phyloP scores from a whole-genome alignment of 306 rosid species.

The Cicer judaicum region DNA sequence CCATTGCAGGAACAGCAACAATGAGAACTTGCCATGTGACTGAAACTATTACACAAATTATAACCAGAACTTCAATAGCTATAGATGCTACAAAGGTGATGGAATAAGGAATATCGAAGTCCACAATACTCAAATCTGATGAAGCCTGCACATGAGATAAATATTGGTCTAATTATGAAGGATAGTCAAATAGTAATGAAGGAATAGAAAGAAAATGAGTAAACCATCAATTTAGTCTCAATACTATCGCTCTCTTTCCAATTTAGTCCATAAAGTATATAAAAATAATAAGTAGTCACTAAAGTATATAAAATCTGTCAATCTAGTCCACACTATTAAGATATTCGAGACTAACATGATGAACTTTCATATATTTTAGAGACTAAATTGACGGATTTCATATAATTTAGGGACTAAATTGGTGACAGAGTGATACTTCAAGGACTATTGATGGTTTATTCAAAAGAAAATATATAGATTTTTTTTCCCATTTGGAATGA shows the following conservation, averaged over 20 bases:
- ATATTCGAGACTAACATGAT: too few relatives aligned
- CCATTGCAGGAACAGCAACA: constrained; percentile 59
- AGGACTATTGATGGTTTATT: too few relatives aligned
- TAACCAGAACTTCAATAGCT: constrained; percentile 47
- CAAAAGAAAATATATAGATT: background rate
- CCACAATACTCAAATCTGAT: constrained; percentile 81
- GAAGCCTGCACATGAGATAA: constrained; percentile 66
- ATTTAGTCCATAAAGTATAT: too few relatives aligned
- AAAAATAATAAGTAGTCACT: too few relatives aligned
- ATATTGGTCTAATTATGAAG: background rate
- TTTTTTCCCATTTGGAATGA: background rate
- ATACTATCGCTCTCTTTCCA: too few relatives aligned
- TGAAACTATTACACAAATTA: constrained; percentile 61
- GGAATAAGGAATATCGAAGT: constrained; percentile 73
- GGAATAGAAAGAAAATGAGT: background rate
- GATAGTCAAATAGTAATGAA: constrained; percentile 26
- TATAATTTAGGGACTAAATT: too few relatives aligned
- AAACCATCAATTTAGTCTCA: too few relatives aligned
- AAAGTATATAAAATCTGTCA: too few relatives aligned
- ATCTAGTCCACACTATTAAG: too few relatives aligned
- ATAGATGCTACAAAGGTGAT: constrained; percentile 44
- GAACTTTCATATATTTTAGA: too few relatives aligned
- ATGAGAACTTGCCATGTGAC: constrained; percentile 87
- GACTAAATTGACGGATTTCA: too few relatives aligned
- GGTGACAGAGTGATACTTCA: too few relatives aligned